These are phyloP conservation scores for Pholiota molesta DNA, from an alignment of 768 basidiomycete genomes.

Conservation along the genomic window DNA sequence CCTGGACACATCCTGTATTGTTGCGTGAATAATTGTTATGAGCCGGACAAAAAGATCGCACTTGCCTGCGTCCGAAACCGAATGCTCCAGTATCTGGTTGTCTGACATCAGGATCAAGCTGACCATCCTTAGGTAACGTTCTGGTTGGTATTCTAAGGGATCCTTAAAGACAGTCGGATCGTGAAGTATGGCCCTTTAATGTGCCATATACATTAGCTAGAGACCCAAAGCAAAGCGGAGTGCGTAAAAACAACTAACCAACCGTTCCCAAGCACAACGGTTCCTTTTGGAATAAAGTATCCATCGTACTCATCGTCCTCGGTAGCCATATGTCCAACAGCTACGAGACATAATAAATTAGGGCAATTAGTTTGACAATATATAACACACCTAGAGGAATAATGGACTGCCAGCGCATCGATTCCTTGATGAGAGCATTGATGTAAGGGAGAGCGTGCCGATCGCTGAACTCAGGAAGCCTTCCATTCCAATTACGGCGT, in stretches of 20 bases:
- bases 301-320: conserved; percentile 33
- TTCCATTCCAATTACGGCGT: conserved; percentile 24
- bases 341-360: conserved; percentile 10
- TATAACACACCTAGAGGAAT: conserved; percentile 17
- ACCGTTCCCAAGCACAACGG: conserved; percentile 31
- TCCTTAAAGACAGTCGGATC: conserved; percentile 40
- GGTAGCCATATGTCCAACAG: conserved; percentile 27
- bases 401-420: conserved; percentile 21
- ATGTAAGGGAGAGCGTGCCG: conserved; percentile 26
- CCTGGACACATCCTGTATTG: conserved; percentile 29
- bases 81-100: conserved; percentile 31
- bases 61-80: conserved; percentile 36
- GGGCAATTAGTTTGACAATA: neutral
- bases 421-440: conserved; percentile 21
- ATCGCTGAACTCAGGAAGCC: conserved; percentile 29
- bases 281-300: conserved; percentile 32
- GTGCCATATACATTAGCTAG: neutral
- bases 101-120: conserved; percentile 24
- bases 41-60: neutral
- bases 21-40: neutral
- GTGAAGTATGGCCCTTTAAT: conserved; percentile 28
- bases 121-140: conserved; percentile 29
- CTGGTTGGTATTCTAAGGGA: conserved; percentile 37
- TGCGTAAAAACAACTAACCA: conserved; percentile 24
- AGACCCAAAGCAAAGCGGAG: neutral